Base-by-base conservation (phyloP, 2,329 filamentous ascomycete genomes). In the Pseudocercospora crystallina region DNA sequence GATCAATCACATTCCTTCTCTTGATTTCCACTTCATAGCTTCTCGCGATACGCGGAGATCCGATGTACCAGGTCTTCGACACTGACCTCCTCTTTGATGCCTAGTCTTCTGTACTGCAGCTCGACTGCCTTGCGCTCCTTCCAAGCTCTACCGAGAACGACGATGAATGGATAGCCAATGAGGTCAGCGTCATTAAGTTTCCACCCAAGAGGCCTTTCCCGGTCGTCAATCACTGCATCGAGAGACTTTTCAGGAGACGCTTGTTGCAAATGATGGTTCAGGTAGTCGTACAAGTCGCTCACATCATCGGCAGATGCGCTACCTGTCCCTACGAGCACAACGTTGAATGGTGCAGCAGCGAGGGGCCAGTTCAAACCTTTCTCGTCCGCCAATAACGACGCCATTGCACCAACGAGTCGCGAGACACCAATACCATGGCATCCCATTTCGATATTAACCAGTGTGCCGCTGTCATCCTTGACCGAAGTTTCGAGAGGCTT, bases 361-460 rank as follows among this genome's bases (percentile, higher is more conserved):
- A 85, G 78, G 0, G 94, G 94, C 94, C 94, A 99, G 62, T 89
- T 90, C 7, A 97, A 77, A 0, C 90, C 94, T 64, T 75, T 80
- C 2, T 78, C 65, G 59, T 95, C 89, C 0, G 83, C 79, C 8
- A 90, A 76, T 34, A 86, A 80, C 57, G 92, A 86, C 1, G 91
- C 91, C 1, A 94, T 83, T 1, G 94, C 90, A 8, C 86, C 90
- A 54, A 99, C 85, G 61, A 99, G 84, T 38, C 94, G 86, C 5
- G 90, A 95, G 13, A 99, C 83, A 1, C 94, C 94, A 54, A 99
- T 95, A 1, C 94, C 94, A 66, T 96, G 90, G 68, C 94, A 99
- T 48, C 94, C 94, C 94, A 99, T 99, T 58, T 95, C 83, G 64
- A 96, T 79, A 0, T 84, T 77, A 0, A 83, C 76, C 8, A 69